Evolutionary conservation across 768 basidiomycete species (phyloP).

Genomic region (Zangia roseola): DNA sequence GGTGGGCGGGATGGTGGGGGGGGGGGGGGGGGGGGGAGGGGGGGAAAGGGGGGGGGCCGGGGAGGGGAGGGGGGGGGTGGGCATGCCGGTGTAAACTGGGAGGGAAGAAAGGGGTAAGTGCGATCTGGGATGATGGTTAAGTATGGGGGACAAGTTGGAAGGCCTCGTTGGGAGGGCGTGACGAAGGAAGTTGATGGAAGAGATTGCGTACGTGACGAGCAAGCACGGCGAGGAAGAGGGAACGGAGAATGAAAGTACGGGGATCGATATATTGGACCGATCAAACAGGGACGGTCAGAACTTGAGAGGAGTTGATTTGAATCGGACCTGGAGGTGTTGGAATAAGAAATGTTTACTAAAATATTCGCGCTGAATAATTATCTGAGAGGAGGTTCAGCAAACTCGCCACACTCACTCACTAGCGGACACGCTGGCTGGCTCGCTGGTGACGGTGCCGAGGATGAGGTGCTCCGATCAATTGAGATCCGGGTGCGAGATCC

Average conservation of each 20-base stretch:
- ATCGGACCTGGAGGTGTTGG: too few relatives aligned
- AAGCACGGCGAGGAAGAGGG: constrained; percentile 13
- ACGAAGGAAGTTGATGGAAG: constrained; percentile 28
- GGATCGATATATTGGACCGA: constrained; percentile 17
- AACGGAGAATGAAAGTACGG: constrained; percentile 19
- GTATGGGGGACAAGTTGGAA: constrained; percentile 27
- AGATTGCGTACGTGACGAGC: constrained; percentile 16
- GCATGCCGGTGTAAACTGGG: constrained; percentile 33
- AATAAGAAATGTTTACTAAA: constrained; percentile 13
- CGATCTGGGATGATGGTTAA: constrained; percentile 34
- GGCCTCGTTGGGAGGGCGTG: constrained; percentile 36
- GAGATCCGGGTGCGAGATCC: constrained; percentile 31
- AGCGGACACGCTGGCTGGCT: too few relatives aligned
- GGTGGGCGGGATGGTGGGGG: constrained; percentile 45
- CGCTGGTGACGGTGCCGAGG: constrained; percentile 27
- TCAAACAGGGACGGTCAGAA: constrained; percentile 8
- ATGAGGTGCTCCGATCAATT: constrained; percentile 23
- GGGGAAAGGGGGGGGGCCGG: constrained; percentile 28
- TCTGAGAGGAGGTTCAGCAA: too few relatives aligned
- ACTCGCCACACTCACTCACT: background rate
- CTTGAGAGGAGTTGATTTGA: too few relatives aligned
- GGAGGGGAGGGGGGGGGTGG: constrained; percentile 26
- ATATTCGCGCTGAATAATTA: constrained; percentile 28
- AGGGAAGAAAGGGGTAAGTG: constrained; percentile 40
- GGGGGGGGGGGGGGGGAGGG: constrained; percentile 36